Evolutionary conservation across 2,329 filamentous ascomycete genomes (phyloP), one percentile per base, ranked within the genome.

Genomic region (Neofusicoccum laricinum): DNA sequence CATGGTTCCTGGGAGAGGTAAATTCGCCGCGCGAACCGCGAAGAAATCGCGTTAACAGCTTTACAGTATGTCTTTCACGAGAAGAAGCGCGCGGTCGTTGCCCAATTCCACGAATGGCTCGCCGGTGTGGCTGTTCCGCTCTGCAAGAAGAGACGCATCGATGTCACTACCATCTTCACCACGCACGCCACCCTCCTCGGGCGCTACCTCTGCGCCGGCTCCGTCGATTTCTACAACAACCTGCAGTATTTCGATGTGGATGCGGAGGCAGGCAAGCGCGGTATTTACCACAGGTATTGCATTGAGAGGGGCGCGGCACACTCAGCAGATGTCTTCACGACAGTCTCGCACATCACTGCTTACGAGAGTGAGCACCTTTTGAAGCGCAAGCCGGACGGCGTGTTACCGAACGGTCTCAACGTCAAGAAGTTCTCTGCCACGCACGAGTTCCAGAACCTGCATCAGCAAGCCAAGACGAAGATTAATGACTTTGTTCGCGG

Each of bases 161-260:
- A 98, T 74, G 86, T 97, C 58, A 98, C 95, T 17, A 98, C 95
- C 69, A 98, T 98, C 77, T 98, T 98, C 82, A 99, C 95, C 46
- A 99, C 95, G 2, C 95, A 98, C 79, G 95, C 95, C 25, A 98
- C 95, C 5, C 86, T 99, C 11, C 87, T 99, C 55, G 95, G 95
- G 67, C 90, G 95, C 72, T 98, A 99, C 75, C 90, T 98, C 55
- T 98, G 95, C 76, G 95, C 95, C 59, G 95, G 95, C 62, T 97
- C 93, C 0, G 95, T 98, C 67, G 95, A 99, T 77, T 98, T 99
- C 77, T 99, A 99, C 85, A 99, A 98, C 83, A 97, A 98, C 77
- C 85, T 99, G 61, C 94, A 98, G 78, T 90, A 88, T 81, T 98
- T 99, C 74, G 94, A 99, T 75, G 93, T 97, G 34, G 95, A 99